Percentiles rank a stretch among this genome's conserved stretches.
phyloP scores from a whole-genome alignment of 1,284 basidiomycete genomes.

The Caloboletus firmus region DNA sequence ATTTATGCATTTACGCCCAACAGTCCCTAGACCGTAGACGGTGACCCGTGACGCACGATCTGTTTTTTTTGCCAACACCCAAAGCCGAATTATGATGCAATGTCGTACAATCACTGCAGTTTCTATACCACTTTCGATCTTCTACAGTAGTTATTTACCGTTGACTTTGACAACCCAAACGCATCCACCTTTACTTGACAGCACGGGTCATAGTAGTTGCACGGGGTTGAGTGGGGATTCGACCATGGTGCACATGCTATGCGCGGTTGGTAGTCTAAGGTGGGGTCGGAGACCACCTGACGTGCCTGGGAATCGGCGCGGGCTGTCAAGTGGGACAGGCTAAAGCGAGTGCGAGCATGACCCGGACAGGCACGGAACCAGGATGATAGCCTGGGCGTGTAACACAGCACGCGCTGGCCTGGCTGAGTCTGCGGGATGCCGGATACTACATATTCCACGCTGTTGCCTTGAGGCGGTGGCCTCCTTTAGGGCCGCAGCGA shows the following conservation, averaged over 20 bases:
- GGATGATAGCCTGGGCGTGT: slow-evolving; percentile 4
- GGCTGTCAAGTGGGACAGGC: slow-evolving; percentile 5
- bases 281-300: slow-evolving; percentile 7
- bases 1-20: slow-evolving; percentile 57
- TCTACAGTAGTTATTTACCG: slow-evolving; percentile 29
- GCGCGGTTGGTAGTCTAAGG: no score
- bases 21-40: slow-evolving; percentile 35
- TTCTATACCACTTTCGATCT: slow-evolving; percentile 31
- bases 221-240: no score
- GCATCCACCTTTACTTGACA: slow-evolving; percentile 9
- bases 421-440: neutral
- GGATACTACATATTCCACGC: no score
- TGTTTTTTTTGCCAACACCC: neutral
- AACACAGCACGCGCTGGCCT: slow-evolving; percentile 14
- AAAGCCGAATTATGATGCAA: slow-evolving; percentile 6
- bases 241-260: no score
- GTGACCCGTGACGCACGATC: slow-evolving; percentile 7
- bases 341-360: neutral
- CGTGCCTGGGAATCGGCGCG: slow-evolving; percentile 19
- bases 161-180: slow-evolving; percentile 13
- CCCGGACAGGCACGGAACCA: neutral
- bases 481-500: no score
- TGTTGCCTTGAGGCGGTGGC: slow-evolving; percentile 28
- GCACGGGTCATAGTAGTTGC: slow-evolving; percentile 14
- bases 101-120: slow-evolving; percentile 13